Base-by-base conservation (phyloP, 371 early-diverging fungal species). In the Circinella minor region DNA sequence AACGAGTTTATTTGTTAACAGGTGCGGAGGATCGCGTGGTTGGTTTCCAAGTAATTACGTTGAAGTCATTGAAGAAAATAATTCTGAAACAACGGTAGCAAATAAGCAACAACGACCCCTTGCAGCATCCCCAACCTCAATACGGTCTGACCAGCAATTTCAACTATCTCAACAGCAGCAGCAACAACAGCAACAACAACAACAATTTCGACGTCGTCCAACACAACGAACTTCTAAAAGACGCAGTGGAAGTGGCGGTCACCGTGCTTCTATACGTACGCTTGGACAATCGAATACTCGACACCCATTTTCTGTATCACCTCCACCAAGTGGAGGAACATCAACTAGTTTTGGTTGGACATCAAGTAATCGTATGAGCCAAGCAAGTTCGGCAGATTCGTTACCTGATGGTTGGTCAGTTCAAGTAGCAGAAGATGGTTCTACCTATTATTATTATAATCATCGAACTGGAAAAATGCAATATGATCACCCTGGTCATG, bases 21-120 rank as follows among this genome's bases (percentile, higher is more conserved):
- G 79, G 73, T 84, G 90, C 71, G 84, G 84, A 71, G 90, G 87
- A 47, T 77, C 78, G 68, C 86, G 90, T 65, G 96, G 96, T 38
- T 96, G 96, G 96, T 96, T 96, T 80, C 97, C 96, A 1, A 92
- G 93, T 63, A 94, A 94, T 77, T 95, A 91, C 77, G 93, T 94
- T 5, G 80, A 89, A 72, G 71, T 84, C 65, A 68, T 87, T 47
- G 81, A 88, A 38, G 68, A 62, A 14, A 59, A 43, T 43, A 43
- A 61, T 48, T 18, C 60, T 57, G 66, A 51, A 39, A 51, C 38
- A 20, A 13, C 37, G 8, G 18, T 39, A 36, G n/a, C 27, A 11
- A 57, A 34, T 57, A 57, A 34, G 36, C 57, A 18, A 34, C 57
- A 57, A 34, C 57, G 57, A 57, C 27, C 57, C 57, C 57, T 27